Percentiles rank a stretch among this genome's conserved stretches.
Evolutionary conservation across 805 yeast species (phyloP).

Genomic region (Priceomyces haplophilus): DNA sequence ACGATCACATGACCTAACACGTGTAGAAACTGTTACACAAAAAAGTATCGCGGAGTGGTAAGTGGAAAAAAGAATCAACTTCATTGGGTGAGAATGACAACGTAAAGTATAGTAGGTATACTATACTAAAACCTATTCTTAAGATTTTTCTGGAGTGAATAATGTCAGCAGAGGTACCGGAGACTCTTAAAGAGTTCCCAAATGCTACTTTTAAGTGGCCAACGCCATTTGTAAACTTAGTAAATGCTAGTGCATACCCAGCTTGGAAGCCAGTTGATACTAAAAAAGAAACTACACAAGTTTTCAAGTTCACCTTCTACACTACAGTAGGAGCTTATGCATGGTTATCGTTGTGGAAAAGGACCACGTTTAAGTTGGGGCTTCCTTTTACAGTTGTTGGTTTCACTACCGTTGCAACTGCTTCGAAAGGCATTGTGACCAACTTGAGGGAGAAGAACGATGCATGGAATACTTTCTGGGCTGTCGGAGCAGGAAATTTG

Average conservation of each 20-base stretch:
- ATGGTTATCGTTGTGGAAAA: conserved; percentile 42
- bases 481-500: conserved; percentile 51
- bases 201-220: conserved; percentile 42
- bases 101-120: conserved; percentile 2
- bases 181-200: conserved; percentile 18
- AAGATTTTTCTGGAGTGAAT: neutral
- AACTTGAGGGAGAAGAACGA: conserved; percentile 64
- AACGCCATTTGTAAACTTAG: conserved; percentile 38
- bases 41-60: conserved; percentile 3
- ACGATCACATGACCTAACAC: neutral
- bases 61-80: conserved; percentile 2
- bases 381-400: conserved; percentile 39
- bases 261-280: conserved; percentile 57
- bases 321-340: conserved; percentile 50
- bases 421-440: conserved; percentile 47
- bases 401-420: conserved; percentile 50
- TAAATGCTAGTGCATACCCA: conserved; percentile 41
- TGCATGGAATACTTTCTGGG: conserved; percentile 63
- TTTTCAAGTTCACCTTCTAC: conserved; percentile 46
- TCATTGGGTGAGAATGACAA: conserved; percentile 10
- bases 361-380: conserved; percentile 41
- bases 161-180: conserved; percentile 12
- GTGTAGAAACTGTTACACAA: conserved; percentile 1
- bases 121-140: neutral
- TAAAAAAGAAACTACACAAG: conserved; percentile 44